Conservation (phyloP, 1,284 basidiomycete species). For the Moniliella sp. region DNA sequence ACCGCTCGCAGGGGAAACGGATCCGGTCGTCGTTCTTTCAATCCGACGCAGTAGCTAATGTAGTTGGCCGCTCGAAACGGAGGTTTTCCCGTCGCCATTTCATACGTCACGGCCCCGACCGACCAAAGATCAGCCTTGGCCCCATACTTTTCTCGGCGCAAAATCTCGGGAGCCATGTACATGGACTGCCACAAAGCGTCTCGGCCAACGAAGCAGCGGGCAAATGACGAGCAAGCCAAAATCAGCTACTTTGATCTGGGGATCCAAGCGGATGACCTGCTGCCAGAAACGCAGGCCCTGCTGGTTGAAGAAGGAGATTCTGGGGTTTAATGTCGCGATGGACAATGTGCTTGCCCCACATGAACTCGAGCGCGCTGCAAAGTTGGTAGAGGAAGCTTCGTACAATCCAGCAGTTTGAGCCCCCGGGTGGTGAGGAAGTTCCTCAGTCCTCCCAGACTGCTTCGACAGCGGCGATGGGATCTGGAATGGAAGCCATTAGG, state of each 20-base stretch:
- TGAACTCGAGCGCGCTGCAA: slow-evolving; percentile 79
- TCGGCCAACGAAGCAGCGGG: slow-evolving; percentile 84
- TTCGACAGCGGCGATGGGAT: too few relatives aligned
- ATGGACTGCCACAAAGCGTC: slow-evolving; percentile 92
- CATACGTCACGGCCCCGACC: slow-evolving; percentile 83
- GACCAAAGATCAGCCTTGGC: slow-evolving; percentile 96
- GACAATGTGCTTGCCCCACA: slow-evolving; percentile 68
- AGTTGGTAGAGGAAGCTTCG: slow-evolving; percentile 80
- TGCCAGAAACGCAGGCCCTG: slow-evolving; percentile 53
- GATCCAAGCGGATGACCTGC: slow-evolving; percentile 64
- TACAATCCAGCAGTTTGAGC: slow-evolving; percentile 70
- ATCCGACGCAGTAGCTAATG: slow-evolving; percentile 85
- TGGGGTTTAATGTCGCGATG: slow-evolving; percentile 95
- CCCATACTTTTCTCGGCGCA: slow-evolving; percentile 91
- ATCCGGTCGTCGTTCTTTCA: slow-evolving; percentile 55
- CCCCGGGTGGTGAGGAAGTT: slow-evolving; percentile 71
- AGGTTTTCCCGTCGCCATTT: slow-evolving; percentile 77
- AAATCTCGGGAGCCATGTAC: slow-evolving; percentile 97
- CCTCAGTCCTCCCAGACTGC: too few relatives aligned
- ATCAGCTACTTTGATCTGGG: slow-evolving; percentile 46
- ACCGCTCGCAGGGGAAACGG: slow-evolving; percentile 51
- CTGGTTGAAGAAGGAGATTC: slow-evolving; percentile 72
- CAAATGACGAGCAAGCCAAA: slow-evolving; percentile 81
- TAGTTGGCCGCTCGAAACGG: slow-evolving; percentile 83
- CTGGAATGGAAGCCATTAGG: too few relatives aligned